These are phyloP conservation scores for Arxiozyma slooffiae DNA, from an alignment of 1,139 yeast genomes.

Conservation along the genomic window DNA sequence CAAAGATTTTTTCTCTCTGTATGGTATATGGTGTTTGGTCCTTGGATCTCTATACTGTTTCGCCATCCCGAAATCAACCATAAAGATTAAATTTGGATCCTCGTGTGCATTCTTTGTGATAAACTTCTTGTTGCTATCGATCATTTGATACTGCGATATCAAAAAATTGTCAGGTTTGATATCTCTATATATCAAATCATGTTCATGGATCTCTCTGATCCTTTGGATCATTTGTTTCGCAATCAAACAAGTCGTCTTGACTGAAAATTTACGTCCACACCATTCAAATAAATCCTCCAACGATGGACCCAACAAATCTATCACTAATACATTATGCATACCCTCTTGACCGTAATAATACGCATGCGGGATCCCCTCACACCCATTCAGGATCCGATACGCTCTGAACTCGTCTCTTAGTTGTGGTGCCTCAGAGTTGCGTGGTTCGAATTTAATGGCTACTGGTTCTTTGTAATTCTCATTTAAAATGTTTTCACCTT, in stretches of 20 bases:
- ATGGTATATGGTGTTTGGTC: constrained; percentile 90
- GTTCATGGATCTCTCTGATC: constrained; percentile 88
- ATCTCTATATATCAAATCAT: constrained; percentile 85
- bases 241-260: constrained; percentile 81
- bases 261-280: constrained; percentile 86
- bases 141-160: constrained; percentile 36
- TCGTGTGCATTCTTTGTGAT: constrained; percentile 44
- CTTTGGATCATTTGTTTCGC: constrained; percentile 95
- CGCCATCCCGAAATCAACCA: constrained; percentile 93
- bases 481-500: constrained; percentile 85
- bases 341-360: constrained; percentile 97
- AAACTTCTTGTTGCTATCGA: constrained; percentile 13
- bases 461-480: constrained; percentile 68
- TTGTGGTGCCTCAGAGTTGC: constrained; percentile 91
- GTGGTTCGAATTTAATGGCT: constrained; percentile 87
- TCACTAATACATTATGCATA: constrained; percentile 94
- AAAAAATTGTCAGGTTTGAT: constrained; percentile 65
- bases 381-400: constrained; percentile 88
- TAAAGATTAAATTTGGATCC: constrained; percentile 94
- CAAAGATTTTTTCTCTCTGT: constrained; percentile 87
- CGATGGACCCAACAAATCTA: constrained; percentile 90
- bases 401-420: constrained; percentile 94
- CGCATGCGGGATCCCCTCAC: constrained; percentile 94
- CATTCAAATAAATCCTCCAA: constrained; percentile 92
- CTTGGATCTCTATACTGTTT: constrained; percentile 92